phyloP scores from a whole-genome alignment of 2,329 filamentous ascomycete genomes.

The Mycogone perniciosa region DNA sequence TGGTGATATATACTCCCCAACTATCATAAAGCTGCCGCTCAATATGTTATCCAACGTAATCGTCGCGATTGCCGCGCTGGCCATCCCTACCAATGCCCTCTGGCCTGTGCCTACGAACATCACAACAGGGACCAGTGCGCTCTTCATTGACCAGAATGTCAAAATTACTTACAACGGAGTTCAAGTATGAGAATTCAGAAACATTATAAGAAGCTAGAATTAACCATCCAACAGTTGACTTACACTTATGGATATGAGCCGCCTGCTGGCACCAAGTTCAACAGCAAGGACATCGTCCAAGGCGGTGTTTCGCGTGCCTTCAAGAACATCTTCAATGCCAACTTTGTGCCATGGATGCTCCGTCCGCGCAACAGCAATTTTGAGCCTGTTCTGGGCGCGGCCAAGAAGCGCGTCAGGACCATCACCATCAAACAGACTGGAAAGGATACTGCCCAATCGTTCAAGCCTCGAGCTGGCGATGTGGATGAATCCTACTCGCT shows the following conservation, averaged over 20 bases:
- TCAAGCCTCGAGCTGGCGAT: slow-evolving; percentile 55
- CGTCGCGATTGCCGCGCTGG: slow-evolving; percentile 34
- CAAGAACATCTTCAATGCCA: slow-evolving; percentile 57
- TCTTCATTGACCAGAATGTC: slow-evolving; percentile 48
- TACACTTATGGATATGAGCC: slow-evolving; percentile 41
- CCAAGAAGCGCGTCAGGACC: slow-evolving; percentile 44
- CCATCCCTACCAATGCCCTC: slow-evolving; percentile 41
- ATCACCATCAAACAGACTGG: slow-evolving; percentile 60
- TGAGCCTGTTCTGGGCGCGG: slow-evolving; percentile 48
- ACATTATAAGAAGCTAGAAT: not conserved
- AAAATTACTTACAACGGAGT: slow-evolving; percentile 52
- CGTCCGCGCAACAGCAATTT: slow-evolving; percentile 56
- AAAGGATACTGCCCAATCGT: slow-evolving; percentile 45
- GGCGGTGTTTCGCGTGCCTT: slow-evolving; percentile 54
- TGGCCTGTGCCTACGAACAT: slow-evolving; percentile 53
- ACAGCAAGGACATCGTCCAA: slow-evolving; percentile 48
- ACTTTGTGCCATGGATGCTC: slow-evolving; percentile 76
- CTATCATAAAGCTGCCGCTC: not conserved
- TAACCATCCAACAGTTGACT: slow-evolving; percentile 33
- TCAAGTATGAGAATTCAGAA: not conserved
- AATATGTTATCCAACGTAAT: slow-evolving; percentile 10
- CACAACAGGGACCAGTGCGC: slow-evolving; percentile 43
- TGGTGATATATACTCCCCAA: not conserved
- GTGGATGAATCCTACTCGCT: slow-evolving; percentile 74
- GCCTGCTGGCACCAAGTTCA: slow-evolving; percentile 32